phyloP scores from a whole-genome alignment of 1,139 yeast species.

The Yamadazyma sp. region DNA sequence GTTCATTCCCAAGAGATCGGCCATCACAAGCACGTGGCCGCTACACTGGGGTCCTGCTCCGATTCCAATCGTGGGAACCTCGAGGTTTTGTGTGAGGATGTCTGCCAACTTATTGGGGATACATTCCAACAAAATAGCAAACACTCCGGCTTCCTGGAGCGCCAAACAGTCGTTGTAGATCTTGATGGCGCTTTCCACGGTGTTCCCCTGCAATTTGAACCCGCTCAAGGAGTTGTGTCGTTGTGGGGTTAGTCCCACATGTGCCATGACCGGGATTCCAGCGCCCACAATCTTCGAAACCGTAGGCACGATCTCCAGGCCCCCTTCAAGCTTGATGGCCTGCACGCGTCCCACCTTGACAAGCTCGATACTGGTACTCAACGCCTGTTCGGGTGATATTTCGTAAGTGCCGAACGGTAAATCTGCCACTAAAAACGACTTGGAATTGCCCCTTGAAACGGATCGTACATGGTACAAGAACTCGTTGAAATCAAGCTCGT shows the following conservation, averaged over 20 bases:
- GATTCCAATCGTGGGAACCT: conserved; percentile 87
- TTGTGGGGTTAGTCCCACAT: conserved; percentile 92
- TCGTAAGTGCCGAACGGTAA: conserved; percentile 90
- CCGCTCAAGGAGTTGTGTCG: conserved; percentile 80
- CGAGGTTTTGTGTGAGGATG: conserved; percentile 56
- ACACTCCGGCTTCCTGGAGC: conserved; percentile 76
- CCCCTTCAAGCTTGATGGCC: conserved; percentile 88
- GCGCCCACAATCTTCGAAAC: conserved; percentile 53
- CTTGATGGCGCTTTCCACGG: conserved; percentile 53
- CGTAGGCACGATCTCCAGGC: conserved; percentile 51
- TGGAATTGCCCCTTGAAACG: conserved; percentile 66
- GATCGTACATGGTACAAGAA: conserved; percentile 76
- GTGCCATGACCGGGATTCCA: conserved; percentile 92
- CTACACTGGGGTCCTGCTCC: conserved; percentile 88
- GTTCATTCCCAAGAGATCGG: conserved; percentile 79
- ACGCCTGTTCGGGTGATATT: conserved; percentile 60
- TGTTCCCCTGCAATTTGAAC: conserved; percentile 79
- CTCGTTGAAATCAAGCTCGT: conserved; percentile 73
- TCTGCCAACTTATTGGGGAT: conserved; percentile 76
- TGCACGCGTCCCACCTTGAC: conserved; percentile 68
- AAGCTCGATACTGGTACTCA: conserved; percentile 59
- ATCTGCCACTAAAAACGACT: conserved; percentile 78
- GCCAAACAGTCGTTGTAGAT: conserved; percentile 67
- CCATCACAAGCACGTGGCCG: conserved; percentile 88
- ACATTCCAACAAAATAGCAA: conserved; percentile 77